Evolutionary conservation across 129 eudicot species (phyloP).

Genomic region (Scalesia atractyloides): DNA sequence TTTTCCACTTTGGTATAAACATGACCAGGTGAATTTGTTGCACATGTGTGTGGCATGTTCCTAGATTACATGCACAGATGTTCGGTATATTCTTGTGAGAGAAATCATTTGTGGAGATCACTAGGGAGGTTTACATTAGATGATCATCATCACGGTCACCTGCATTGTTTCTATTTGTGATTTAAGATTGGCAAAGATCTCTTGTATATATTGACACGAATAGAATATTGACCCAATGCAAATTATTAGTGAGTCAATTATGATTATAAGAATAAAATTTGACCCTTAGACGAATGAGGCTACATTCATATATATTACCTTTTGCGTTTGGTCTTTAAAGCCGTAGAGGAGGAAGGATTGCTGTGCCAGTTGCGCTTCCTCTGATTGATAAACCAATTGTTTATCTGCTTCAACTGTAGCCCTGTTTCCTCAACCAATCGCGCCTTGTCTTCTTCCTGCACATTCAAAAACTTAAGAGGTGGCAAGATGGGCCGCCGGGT

Average conservation of each 20-base stretch:
- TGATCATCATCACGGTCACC: constrained; percentile 44
- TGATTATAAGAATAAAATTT: too few species aligned
- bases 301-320: constrained; percentile 34
- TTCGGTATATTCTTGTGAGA: constrained; percentile 24
- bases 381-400: constrained; percentile 91
- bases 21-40: constrained; percentile 14
- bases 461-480: neutral
- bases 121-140: constrained; percentile 27
- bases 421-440: constrained; percentile 81
- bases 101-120: constrained; percentile 12
- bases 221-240: too few species aligned
- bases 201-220: neutral
- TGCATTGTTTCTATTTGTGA: constrained; percentile 45
- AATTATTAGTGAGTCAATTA: constrained; percentile 9
- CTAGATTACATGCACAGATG: constrained; percentile 23
- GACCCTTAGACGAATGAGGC: too few species aligned
- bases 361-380: constrained; percentile 87
- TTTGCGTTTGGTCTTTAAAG: constrained; percentile 68
- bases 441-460: constrained; percentile 84
- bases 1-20: constrained; percentile 4
- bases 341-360: constrained; percentile 66
- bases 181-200: constrained; percentile 33
- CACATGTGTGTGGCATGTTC: constrained; percentile 11
- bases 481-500: neutral
- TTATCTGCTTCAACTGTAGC: constrained; percentile 78